Conservation (phyloP, 2,329 filamentous ascomycete genomes). For the Sordariomycetes sp. region DNA sequence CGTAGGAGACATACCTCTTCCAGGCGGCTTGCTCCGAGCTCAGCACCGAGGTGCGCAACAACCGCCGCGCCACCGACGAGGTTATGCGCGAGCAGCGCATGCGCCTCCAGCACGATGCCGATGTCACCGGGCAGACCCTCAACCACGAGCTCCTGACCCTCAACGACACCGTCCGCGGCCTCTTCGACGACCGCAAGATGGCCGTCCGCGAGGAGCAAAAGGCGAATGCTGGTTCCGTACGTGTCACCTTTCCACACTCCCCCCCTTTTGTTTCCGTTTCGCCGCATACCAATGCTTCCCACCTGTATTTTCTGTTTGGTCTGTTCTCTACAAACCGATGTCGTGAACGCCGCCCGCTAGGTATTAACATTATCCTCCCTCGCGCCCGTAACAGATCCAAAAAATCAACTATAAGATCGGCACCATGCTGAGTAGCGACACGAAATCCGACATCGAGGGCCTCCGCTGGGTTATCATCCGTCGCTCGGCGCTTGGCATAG, state of each 20-base stretch:
- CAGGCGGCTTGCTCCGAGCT: conserved; percentile 88
- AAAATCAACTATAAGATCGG: conserved; percentile 96
- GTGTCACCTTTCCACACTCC: conserved; percentile 14
- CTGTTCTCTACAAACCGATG: background rate
- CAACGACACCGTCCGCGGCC: conserved; percentile 85
- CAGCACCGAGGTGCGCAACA: conserved; percentile 73
- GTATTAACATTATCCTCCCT: conserved; percentile 5
- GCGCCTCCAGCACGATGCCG: conserved; percentile 86
- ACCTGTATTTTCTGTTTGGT: background rate
- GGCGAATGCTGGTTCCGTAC: conserved; percentile 66
- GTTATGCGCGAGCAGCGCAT: conserved; percentile 73
- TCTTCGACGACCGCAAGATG: conserved; percentile 97
- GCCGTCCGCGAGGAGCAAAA: conserved; percentile 80
- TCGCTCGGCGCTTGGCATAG: conserved; percentile 51
- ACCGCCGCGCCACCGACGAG: conserved; percentile 66
- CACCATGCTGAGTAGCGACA: conserved; percentile 78
- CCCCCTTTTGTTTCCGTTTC: background rate
- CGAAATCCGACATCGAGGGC: conserved; percentile 83
- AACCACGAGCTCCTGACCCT: conserved; percentile 73
- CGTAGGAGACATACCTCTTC: conserved; percentile 70
- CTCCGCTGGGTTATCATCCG: conserved; percentile 75
- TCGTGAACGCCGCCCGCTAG: background rate
- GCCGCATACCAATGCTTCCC: background rate
- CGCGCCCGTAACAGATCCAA: conserved; percentile 52
- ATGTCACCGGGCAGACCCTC: conserved; percentile 76